These are phyloP conservation scores for Glomus cerebriforme DNA, from an alignment of 192 early-diverging fungal species.

Conservation along the genomic window DNA sequence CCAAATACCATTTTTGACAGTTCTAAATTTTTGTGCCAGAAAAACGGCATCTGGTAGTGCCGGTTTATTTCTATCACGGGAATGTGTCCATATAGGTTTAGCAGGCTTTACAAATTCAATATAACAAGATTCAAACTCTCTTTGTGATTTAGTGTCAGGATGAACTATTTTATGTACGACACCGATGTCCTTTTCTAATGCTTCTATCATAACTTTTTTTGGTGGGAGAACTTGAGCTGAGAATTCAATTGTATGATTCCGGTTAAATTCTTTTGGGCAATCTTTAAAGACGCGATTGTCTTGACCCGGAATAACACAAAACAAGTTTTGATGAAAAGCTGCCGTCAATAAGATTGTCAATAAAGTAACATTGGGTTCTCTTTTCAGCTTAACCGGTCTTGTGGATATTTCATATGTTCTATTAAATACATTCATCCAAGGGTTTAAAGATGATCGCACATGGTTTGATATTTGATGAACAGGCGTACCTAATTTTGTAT, in stretches of 20 bases:
- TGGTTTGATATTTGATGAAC: constrained; percentile 1
- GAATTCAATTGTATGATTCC: constrained; percentile 33
- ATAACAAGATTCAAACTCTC: constrained; percentile 22
- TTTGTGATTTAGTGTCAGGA: background rate
- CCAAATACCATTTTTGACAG: constrained; percentile 22
- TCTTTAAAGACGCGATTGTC: constrained; percentile 3
- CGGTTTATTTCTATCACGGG: background rate
- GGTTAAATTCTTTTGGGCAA: constrained; percentile 27
- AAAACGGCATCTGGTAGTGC: constrained; percentile 31
- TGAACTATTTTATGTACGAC: constrained; percentile 22
- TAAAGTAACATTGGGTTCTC: constrained; percentile 30
- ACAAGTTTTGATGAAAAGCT: constrained; percentile 35
- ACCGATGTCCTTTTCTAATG: constrained; percentile 31
- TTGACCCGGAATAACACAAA: background rate
- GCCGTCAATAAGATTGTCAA: constrained; percentile 26
- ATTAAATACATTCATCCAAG: constrained; percentile 35
- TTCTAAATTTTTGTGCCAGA: constrained; percentile 26
- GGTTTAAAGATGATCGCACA: constrained; percentile 3
- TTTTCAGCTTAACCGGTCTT: background rate
- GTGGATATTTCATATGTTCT: constrained; percentile 24
- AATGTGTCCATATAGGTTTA: constrained; percentile 31
- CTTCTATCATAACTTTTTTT: constrained; percentile 15
- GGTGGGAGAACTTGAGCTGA: constrained; percentile 20
- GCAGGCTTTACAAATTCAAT: constrained; percentile 33
- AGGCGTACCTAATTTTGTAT: background rate